Conservation (phyloP, 768 basidiomycete species). For the Coprinopsis sp. region DNA sequence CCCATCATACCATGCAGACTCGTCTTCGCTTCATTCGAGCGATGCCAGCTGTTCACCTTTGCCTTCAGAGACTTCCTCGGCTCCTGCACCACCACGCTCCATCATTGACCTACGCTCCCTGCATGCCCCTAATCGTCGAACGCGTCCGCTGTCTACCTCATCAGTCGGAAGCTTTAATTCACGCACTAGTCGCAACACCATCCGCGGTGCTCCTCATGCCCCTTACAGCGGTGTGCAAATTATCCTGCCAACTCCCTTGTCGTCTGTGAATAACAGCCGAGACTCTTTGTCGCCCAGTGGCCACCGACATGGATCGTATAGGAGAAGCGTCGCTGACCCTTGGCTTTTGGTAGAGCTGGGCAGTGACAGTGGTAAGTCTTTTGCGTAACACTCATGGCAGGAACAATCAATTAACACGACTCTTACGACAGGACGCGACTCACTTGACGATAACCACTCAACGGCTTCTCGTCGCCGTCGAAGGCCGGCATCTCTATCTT, state of each 20-base stretch:
- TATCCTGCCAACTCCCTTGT: slow-evolving; percentile 63
- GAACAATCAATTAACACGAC: not conserved
- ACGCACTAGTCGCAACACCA: slow-evolving; percentile 30
- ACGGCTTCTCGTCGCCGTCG: not conserved
- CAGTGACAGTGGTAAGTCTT: slow-evolving; percentile 4
- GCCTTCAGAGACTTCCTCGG: slow-evolving; percentile 12
- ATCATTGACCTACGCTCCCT: slow-evolving; percentile 5
- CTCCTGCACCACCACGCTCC: slow-evolving; percentile 14
- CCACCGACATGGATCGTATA: slow-evolving; percentile 4
- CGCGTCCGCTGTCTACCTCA: slow-evolving; percentile 34
- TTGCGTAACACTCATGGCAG: not conserved
- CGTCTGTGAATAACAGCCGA: slow-evolving; percentile 27
- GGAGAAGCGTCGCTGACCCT: slow-evolving; percentile 22
- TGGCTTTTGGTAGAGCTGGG: slow-evolving; percentile 16
- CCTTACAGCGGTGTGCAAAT: slow-evolving; percentile 61
- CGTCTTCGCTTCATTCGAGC: slow-evolving; percentile 21
- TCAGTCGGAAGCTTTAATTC: slow-evolving; percentile 29
- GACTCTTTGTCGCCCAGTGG: slow-evolving; percentile 3
- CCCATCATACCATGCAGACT: slow-evolving; percentile 24
- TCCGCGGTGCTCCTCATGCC: slow-evolving; percentile 59
- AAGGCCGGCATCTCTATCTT: not conserved
- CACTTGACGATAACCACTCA: not conserved
- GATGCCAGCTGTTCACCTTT: slow-evolving; percentile 4
- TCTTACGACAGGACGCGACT: not conserved
- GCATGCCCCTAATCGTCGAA: slow-evolving; percentile 16